Conservation (phyloP, 768 basidiomycete genomes). For the Agaricus blazei region DNA sequence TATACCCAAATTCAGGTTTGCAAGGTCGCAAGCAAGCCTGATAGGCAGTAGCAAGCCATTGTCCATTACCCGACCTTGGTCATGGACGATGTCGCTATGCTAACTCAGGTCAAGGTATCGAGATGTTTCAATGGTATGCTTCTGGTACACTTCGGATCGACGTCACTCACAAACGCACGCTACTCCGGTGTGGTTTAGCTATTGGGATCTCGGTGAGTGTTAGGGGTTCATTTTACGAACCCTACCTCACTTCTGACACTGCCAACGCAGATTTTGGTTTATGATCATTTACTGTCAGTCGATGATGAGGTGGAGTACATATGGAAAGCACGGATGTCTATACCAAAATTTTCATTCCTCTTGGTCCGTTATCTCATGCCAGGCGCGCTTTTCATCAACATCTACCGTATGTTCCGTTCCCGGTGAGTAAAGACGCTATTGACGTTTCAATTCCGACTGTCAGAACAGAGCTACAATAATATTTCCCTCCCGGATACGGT, state of each 20-base stretch:
- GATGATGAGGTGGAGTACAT: conserved; percentile 7
- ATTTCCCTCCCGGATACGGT: background rate
- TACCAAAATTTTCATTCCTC: conserved; percentile 2
- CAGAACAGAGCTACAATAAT: conserved; percentile 2
- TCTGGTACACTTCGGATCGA: background rate
- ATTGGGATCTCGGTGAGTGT: conserved; percentile 1
- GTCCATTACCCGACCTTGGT: background rate
- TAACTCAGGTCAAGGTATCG: background rate
- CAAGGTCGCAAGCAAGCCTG: background rate
- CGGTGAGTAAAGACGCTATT: background rate
- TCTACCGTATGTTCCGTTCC: conserved; percentile 1
- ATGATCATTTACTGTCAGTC: conserved; percentile 1
- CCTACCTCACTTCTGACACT: background rate
- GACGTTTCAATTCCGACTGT: background rate
- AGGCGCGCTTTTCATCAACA: conserved; percentile 1
- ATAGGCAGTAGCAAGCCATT: background rate
- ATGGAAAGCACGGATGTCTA: conserved; percentile 1
- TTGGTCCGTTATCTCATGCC: conserved; percentile 4
- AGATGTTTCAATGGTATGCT: conserved; percentile 3
- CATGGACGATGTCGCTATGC: background rate
- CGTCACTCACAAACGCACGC: background rate
- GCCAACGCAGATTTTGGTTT: background rate
- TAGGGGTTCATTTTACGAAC: background rate
- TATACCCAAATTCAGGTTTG: background rate
- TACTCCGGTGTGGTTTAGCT: background rate